Conservation (phyloP, 78 protist species). For the Dictyostelium citrinum region DNA sequence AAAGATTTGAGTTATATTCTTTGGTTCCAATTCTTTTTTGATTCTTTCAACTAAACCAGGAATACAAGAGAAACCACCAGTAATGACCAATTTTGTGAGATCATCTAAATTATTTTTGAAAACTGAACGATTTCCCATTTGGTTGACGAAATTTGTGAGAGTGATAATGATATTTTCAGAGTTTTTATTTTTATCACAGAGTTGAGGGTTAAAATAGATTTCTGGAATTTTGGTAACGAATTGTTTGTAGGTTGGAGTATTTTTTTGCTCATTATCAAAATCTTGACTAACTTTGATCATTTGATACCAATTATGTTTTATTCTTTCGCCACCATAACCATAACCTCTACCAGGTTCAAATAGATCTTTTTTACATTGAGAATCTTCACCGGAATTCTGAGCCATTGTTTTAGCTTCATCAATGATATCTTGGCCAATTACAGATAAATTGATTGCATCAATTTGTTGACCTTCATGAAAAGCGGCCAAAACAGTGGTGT, state of each 20-base stretch:
- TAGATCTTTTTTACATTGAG: not conserved
- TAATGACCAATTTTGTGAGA: not conserved
- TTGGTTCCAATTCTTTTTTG: constrained; percentile 5
- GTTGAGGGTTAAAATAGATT: not conserved
- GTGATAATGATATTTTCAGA: not conserved
- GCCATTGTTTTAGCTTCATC: not conserved
- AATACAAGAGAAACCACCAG: constrained; percentile 17
- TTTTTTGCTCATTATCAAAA: not conserved
- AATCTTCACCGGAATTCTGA: not conserved
- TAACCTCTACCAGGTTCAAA: no score
- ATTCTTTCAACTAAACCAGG: constrained; percentile 11
- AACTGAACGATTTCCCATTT: not conserved
- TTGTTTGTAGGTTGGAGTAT: not conserved
- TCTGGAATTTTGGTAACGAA: not conserved
- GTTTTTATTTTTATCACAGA: not conserved
- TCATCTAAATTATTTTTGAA: not conserved
- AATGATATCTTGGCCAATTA: not conserved
- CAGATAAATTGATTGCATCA: not conserved
- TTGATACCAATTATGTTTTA: not conserved
- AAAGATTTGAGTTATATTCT: not conserved
- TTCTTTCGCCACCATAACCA: no score
- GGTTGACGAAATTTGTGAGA: not conserved
- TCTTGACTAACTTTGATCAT: not conserved
- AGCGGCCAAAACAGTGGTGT: not conserved
- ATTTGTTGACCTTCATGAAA: not conserved